Evolutionary conservation across 805 yeast genomes (phyloP), one percentile per base, ranked within the genome.

Genomic region (Hanseniaspora occidentalis): DNA sequence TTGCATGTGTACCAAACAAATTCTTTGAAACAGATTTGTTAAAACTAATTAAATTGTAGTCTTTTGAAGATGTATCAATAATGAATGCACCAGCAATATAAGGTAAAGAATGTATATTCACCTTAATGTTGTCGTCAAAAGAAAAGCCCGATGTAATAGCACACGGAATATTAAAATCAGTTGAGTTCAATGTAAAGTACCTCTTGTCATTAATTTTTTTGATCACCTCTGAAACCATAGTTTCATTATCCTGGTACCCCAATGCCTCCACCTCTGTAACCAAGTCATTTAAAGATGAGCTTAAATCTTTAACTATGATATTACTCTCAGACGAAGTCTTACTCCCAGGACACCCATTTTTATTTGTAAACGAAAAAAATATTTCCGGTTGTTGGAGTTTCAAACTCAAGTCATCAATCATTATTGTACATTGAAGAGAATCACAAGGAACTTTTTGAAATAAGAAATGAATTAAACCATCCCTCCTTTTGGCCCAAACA

Each of bases 71-170:
- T 8, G 33, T n/a, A 37, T 79, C 75, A 11, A 85, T 64, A 10
- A 84, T 77, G 51, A 85, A 77, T 21, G 84, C 73, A 31, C 96
- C 96, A 1, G 95, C 92, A 49, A 84, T 82, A 57, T 84, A 83
- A 0, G 95, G 95, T 50, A 84, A 59, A 4, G 88, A 69, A 52
- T 82, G 88, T 16, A 84, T 69, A 47, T 81, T 79, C 41, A 84
- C 53, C 50, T 79, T 73, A 1, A 64, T 48, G 31, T 66, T 62
- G 29, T 64, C 68, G 39, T 69, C 66, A 39, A 75, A 75, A 18
- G 78, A 50, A 2, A 77, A 73, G 24, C 71, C 72, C 1, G 83
- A 72, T 0, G 84, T 71, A 4, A 78, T 69, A 1, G 92, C 92
- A 64, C 88, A 79, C 0, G 94, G 94, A 10, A 77, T 69, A 53